Percentiles rank a stretch among this genome's conserved stretches.
Conservation (phyloP, 495 filamentous ascomycete genomes). For the Aspergillus taichungensis region DNA sequence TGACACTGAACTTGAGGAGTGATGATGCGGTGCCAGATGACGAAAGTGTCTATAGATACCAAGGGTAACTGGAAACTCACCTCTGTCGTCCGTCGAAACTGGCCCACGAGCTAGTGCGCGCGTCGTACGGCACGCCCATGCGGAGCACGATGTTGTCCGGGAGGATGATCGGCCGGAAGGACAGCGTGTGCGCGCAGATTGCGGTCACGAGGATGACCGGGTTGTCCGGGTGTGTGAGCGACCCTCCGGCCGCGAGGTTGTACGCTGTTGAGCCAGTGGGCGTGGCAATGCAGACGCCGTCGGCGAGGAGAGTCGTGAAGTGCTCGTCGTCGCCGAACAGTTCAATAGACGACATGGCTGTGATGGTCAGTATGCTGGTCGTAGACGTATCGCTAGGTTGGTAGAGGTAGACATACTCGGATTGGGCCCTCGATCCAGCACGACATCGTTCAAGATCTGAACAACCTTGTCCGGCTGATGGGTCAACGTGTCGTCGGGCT, state of each 20-base stretch:
- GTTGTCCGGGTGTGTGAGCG: constrained; percentile 92
- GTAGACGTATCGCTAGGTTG: not conserved
- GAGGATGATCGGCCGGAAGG: constrained; percentile 90
- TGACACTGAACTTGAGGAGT: too few species aligned
- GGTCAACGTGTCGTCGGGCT: constrained; percentile 68
- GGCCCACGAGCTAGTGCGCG: constrained; percentile 83
- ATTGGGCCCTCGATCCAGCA: constrained; percentile 87
- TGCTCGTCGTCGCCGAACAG: constrained; percentile 94
- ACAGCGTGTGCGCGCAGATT: constrained; percentile 92
- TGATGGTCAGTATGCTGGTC: constrained; percentile 18
- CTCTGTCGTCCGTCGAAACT: constrained; percentile 93
- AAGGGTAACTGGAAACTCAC: constrained; percentile 17
- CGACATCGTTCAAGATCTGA: constrained; percentile 88
- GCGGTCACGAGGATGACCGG: constrained; percentile 92
- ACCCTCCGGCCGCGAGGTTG: constrained; percentile 92
- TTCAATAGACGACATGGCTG: constrained; percentile 79
- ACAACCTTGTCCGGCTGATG: constrained; percentile 72
- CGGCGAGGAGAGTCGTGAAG: constrained; percentile 78
- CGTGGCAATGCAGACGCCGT: constrained; percentile 84
- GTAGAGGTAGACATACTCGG: constrained; percentile 48
- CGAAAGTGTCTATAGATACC: not conserved
- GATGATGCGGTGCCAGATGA: constrained; percentile 17
- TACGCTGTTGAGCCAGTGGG: constrained; percentile 94
- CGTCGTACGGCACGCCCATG: constrained; percentile 86
- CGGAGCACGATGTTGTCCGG: constrained; percentile 91